Conservation (phyloP, 305 asterid species). For the Fraxinus floribunda region DNA sequence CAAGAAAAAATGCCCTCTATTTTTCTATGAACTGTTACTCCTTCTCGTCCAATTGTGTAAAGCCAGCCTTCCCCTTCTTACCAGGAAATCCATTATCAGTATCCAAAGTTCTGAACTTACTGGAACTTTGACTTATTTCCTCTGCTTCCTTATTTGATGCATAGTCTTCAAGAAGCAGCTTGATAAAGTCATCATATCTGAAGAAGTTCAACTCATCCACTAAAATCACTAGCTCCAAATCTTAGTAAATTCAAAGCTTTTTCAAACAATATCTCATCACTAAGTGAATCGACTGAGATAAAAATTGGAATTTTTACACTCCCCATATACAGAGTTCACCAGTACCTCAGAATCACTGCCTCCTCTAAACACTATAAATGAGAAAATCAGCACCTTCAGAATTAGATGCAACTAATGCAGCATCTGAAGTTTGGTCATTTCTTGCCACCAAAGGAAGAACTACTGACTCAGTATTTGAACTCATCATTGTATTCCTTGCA, state of each 20-base stretch:
- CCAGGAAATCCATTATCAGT: conserved; percentile 59
- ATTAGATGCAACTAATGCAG: conserved; percentile 78
- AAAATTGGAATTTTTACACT: conserved; percentile 73
- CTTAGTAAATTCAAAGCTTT: conserved; percentile 40
- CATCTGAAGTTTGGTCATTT: conserved; percentile 58
- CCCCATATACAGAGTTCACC: conserved; percentile 50
- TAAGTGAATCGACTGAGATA: conserved; percentile 47
- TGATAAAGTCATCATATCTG: conserved; percentile 42
- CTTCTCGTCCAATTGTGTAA: conserved; percentile 58
- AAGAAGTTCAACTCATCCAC: conserved; percentile 53
- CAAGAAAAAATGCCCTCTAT: conserved; percentile 63
- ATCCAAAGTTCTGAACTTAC: conserved; percentile 28
- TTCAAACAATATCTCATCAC: conserved; percentile 34
- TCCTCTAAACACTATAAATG: conserved; percentile 38
- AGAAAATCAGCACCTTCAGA: conserved; percentile 98
- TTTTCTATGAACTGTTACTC: conserved; percentile 58
- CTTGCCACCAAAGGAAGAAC: conserved; percentile 90
- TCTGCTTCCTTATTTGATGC: conserved; percentile 35
- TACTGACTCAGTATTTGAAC: conserved; percentile 61
- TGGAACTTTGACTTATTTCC: conserved; percentile 32
- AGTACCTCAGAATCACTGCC: conserved; percentile 41
- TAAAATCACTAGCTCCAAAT: conserved; percentile 85
- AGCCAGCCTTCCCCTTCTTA: conserved; percentile 52
- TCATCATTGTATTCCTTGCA: conserved; percentile 91
- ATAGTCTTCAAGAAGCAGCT: conserved; percentile 37